Conservation (phyloP, 2,329 filamentous ascomycete genomes). For the Fusarium tricinctum region DNA sequence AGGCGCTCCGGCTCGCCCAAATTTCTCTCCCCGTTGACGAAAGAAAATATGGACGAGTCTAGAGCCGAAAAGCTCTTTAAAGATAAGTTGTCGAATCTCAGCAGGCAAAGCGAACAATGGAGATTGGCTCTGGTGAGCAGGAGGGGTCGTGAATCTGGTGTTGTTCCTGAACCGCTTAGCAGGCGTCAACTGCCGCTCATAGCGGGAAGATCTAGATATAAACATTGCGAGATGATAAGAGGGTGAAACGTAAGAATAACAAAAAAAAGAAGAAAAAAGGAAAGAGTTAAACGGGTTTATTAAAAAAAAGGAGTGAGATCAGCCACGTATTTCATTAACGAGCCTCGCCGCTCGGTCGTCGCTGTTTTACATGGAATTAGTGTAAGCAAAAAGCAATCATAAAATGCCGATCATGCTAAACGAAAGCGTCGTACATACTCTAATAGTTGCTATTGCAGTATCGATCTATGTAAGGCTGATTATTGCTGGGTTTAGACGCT, state of each 20-base stretch:
- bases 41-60: slow-evolving; percentile 2
- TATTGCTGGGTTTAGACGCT: background rate
- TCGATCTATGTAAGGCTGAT: background rate
- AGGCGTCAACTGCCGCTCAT: background rate
- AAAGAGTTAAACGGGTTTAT: background rate
- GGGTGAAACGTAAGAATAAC: background rate
- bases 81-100: slow-evolving; percentile 2
- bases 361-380: background rate
- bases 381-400: background rate
- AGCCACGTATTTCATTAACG: background rate
- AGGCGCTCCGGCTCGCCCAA: background rate
- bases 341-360: background rate
- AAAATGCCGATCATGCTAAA: background rate
- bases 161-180: background rate
- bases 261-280: background rate
- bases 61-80: background rate
- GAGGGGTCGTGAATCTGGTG: background rate
- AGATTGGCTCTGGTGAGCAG: background rate
- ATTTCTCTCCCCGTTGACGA: slow-evolving; percentile 1
- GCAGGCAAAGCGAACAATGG: background rate
- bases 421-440: background rate
- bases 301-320: background rate
- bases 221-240: background rate
- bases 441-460: background rate
- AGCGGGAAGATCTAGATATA: background rate